A percentile compares a stretch with the other conserved stretches of the same genome.
phyloP scores from a whole-genome alignment of 208 protist genomes.

The Spongospora subterranea region DNA sequence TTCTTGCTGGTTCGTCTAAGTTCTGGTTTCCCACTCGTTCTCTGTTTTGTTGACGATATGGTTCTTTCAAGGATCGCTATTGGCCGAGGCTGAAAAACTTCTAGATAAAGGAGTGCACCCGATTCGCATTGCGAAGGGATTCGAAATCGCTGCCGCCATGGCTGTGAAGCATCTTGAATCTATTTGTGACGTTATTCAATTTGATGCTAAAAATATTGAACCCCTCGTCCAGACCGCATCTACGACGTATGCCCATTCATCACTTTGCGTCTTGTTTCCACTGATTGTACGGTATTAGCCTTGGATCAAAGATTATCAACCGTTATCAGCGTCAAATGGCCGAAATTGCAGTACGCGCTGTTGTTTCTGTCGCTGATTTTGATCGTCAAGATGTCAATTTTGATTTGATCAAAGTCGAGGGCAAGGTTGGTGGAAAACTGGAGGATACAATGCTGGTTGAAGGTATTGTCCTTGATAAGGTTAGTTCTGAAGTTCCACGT shows the following conservation, averaged over 20 bases:
- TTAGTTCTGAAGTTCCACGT: constrained; percentile 87
- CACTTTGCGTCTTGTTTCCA: neutral
- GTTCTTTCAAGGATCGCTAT: constrained; percentile 56
- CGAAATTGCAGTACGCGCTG: constrained; percentile 97
- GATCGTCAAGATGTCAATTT: constrained; percentile 99
- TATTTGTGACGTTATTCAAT: constrained; percentile 81
- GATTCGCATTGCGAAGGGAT: constrained; percentile 97
- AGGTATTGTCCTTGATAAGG: constrained; percentile 99
- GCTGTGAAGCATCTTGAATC: constrained; percentile 88
- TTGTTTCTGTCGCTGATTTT: constrained; percentile 97
- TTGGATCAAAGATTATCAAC: constrained; percentile 84
- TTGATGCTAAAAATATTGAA: constrained; percentile 69
- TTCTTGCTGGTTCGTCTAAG: constrained; percentile 89
- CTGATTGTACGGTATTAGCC: constrained; percentile 30
- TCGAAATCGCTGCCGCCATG: constrained; percentile 97
- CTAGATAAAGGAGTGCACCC: constrained; percentile 89
- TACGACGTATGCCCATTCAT: neutral
- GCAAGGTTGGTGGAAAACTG: constrained; percentile 91
- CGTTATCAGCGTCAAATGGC: constrained; percentile 92
- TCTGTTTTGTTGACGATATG: neutral
- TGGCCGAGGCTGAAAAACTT: constrained; percentile 62
- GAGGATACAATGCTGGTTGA: constrained; percentile 96
- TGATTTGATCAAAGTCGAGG: constrained; percentile 99
- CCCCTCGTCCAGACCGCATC: constrained; percentile 91
- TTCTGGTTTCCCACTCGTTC: too few relatives aligned